Base-by-base conservation (phyloP, 805 yeast species). In the Ogataea philodendri region DNA sequence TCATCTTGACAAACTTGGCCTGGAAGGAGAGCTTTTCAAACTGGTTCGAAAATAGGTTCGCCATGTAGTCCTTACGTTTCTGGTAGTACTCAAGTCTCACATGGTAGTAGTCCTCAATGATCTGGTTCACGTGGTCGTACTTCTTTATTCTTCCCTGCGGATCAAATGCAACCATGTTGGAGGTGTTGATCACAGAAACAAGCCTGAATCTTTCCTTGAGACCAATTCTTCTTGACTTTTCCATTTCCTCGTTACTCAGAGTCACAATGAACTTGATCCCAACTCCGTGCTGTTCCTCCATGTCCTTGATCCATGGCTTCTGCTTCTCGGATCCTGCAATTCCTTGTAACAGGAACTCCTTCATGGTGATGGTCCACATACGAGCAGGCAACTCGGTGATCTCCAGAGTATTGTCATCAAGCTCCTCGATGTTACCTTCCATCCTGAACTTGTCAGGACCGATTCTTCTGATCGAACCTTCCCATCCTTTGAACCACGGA, bases 401-500 rank as follows among this genome's bases (percentile, higher is more conserved):
- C 42, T 84, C 96, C 29, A 93, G 50, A 0, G 93, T 83, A 36
- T 72, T 81, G 19, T 79, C 82, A 44, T 87, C 96, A 32, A 83
- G 55, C 58, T 86, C 85, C 51, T 84, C 88, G 51, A 90, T 82
- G 37, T 70, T 70, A 47, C 98, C 98, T 47, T 73, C 76, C 47
- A 87, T 75, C 52, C 78, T 78, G 62, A 72, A 93, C 51, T 76
- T 82, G 37, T 81, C 93, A n/a, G 65, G 58, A 7, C 72, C 79
- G 18, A 72, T 60, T 45, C 73, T 70, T 51, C 81, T 87, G 30
- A 89, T 70, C 1, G 72, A 66, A 30, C 98, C 98, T 28, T 77
- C 81, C 97, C 97, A 93, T 11, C 96, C 97, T 58, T 85, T 78
- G 57, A 72, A 93, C 97, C 97, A 93, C 1, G 98, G 98, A 7